Evolutionary conservation across 164 flowering plant genomes (phyloP).

Genomic region (Macadamia tetraphylla): DNA sequence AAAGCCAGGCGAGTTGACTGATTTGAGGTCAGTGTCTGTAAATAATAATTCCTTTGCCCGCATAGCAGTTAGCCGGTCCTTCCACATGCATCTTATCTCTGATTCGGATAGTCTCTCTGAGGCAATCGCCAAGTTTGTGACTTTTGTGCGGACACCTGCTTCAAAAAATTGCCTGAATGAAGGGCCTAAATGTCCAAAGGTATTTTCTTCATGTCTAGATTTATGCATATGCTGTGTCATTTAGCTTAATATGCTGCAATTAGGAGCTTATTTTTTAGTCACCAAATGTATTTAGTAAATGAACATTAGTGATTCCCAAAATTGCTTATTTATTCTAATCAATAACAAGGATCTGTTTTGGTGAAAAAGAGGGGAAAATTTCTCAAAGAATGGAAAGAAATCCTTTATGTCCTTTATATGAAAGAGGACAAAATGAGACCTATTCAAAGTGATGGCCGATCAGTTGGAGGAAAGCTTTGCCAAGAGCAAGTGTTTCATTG

Average conservation of each 20-base stretch:
- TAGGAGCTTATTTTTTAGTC: no score
- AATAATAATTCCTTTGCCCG: conserved; percentile 75
- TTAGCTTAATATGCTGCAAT: neutral
- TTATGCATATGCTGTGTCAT: no score
- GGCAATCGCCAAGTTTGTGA: conserved; percentile 49
- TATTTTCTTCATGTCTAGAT: conserved; percentile 16
- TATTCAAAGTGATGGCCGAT: no score
- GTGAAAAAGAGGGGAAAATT: neutral
- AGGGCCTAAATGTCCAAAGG: conserved; percentile 83
- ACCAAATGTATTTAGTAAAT: no score
- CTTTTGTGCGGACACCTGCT: conserved; percentile 29
- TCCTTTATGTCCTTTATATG: no score
- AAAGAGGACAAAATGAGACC: no score
- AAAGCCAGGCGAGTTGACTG: conserved; percentile 94
- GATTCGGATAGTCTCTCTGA: conserved; percentile 50
- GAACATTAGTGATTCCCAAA: no score
- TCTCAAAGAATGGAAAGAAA: no score
- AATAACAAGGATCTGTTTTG: neutral
- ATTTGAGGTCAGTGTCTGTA: conserved; percentile 74
- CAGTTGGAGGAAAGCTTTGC: no score
- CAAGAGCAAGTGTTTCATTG: no score
- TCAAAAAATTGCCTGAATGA: conserved; percentile 26
- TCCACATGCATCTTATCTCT: conserved; percentile 58
- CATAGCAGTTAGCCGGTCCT: conserved; percentile 54
- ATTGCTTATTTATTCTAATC: neutral